These are phyloP conservation scores for Agastache rugosa DNA, from an alignment of 257 asterid genomes.

Conservation along the genomic window DNA sequence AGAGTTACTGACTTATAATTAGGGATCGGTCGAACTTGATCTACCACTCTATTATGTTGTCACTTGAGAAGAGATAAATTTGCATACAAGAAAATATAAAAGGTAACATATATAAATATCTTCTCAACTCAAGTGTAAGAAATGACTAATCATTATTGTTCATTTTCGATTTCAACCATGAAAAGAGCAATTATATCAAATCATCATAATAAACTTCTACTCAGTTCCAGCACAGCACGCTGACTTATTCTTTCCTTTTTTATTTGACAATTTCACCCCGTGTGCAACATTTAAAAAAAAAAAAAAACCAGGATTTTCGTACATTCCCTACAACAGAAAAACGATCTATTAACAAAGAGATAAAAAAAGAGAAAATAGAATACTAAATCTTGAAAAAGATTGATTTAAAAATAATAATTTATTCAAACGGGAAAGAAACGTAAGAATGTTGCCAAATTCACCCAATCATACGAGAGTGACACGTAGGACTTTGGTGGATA, in stretches of 20 bases:
- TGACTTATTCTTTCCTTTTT: neutral
- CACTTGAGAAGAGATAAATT: no score
- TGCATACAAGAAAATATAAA: no score
- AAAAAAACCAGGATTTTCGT: neutral
- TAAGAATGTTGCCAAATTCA: neutral
- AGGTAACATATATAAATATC: neutral
- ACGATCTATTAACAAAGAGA: neutral
- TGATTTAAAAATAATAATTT: neutral
- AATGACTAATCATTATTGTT: no score
- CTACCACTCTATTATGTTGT: no score
- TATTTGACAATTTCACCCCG: neutral
- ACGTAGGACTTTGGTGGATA: constrained; percentile 15
- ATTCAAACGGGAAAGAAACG: neutral
- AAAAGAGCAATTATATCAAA: neutral
- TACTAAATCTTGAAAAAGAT: neutral
- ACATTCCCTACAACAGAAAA: neutral
- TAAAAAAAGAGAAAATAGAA: neutral
- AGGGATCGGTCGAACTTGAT: no score
- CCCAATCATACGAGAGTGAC: constrained; percentile 13
- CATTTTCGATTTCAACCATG: neutral
- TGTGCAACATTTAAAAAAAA: neutral
- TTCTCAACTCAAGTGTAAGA: no score
- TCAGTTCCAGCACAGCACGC: constrained; percentile 10
- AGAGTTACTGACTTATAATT: no score
- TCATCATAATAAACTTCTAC: neutral